A percentile compares a stretch with the other conserved stretches of the same genome.
Evolutionary conservation across 1,284 basidiomycete species (phyloP).

Genomic region (Sutorius eximius): DNA sequence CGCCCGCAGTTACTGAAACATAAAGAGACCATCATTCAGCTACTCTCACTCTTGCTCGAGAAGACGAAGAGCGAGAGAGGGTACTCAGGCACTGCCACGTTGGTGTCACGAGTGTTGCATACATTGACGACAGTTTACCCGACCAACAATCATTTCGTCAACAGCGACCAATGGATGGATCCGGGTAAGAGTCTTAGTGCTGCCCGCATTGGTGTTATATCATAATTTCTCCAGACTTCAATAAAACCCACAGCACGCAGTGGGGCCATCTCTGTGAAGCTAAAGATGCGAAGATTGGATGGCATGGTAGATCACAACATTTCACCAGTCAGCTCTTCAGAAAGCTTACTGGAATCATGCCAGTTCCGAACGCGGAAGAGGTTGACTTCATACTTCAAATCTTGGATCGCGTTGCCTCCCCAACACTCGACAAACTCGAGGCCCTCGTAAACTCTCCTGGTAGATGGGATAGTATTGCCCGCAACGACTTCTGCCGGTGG

Average conservation of each 20-base stretch:
- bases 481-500: slow-evolving; percentile 93
- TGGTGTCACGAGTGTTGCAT: slow-evolving; percentile 79
- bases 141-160: slow-evolving; percentile 80
- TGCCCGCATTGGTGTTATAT: neutral
- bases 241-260: slow-evolving; percentile 67
- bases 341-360: slow-evolving; percentile 21
- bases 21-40: slow-evolving; percentile 65
- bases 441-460: slow-evolving; percentile 54
- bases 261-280: slow-evolving; percentile 88
- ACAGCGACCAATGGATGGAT: slow-evolving; percentile 79
- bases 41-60: slow-evolving; percentile 72
- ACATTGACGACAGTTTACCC: slow-evolving; percentile 82
- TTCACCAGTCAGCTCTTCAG: neutral
- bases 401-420: slow-evolving; percentile 61
- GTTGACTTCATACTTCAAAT: slow-evolving; percentile 70
- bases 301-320: slow-evolving; percentile 67
- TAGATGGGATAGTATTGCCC: slow-evolving; percentile 71
- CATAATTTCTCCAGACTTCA: slow-evolving; percentile 53
- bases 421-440: slow-evolving; percentile 71
- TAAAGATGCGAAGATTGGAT: slow-evolving; percentile 81
- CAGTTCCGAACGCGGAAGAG: slow-evolving; percentile 73
- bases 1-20: slow-evolving; percentile 64
- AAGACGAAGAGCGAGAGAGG: slow-evolving; percentile 89
- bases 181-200: slow-evolving; percentile 49
- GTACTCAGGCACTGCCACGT: slow-evolving; percentile 78